Base-by-base conservation (phyloP, 2,329 filamentous ascomycete species). In the Aspergillus novoparasiticus region DNA sequence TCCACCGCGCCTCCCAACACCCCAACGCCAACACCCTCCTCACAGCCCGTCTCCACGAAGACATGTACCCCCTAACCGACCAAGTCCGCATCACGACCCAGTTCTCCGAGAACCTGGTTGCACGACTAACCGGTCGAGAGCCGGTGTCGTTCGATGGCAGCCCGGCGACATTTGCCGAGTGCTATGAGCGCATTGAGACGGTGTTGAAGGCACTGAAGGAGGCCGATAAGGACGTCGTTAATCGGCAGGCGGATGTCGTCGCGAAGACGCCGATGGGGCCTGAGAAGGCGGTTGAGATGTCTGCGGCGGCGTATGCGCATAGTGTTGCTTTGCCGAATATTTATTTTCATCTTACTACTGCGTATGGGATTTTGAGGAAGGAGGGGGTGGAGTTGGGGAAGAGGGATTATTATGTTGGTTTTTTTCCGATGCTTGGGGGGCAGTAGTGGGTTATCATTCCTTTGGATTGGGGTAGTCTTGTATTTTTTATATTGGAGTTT, bases 201-300 rank as follows among this genome's bases (percentile, higher is more conserved):
- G 72, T 72, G 48, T 60, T 67, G 59, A 67, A 67, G 26, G 23
- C 54, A 9, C 65, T 72, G 23, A 45, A 56, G 1, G 64, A 65
- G 21, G 71, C 66, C 3, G 70, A 73, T 34, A 73, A 69, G 80
- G 60, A 70, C 1, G 54, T 66, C 23, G 70, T 73, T 30, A 75
- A 74, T 30, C 45, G 51, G 16, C 45, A 65, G 2, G 62, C 46
- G 12, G 71, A 74, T 2, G 58, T 59, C 1, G 12, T 69, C 32
- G 58, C 36, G 39, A 9, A 51, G 1, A 70, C 69, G 2, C 11
- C 57, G 23, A 12, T 72, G 12, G 71, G 68, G 0, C 66, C 63
- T 2, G 28, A 53, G 2, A 1, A 19, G 9, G 32, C 11, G 14
- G 45, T 64, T 2, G 48, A 64, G 3, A 67, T 68, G 46, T 63